Base-by-base conservation (phyloP, 352 stramenopile species). In the Thraustochytrium sp. region DNA sequence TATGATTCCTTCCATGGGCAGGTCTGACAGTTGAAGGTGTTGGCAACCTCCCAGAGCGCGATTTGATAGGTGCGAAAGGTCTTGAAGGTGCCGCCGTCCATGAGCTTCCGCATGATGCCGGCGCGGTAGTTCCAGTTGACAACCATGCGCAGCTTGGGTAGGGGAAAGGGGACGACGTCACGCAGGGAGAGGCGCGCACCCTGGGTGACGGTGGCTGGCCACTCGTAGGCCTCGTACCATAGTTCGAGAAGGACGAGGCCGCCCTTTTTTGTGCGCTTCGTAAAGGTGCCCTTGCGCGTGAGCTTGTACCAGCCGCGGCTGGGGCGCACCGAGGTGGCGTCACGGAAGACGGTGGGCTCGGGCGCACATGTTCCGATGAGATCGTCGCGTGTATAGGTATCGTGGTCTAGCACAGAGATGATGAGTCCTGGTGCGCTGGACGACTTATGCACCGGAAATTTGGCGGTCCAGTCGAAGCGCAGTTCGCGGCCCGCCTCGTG, bases 1-100 rank as follows among this genome's bases (percentile, higher is more conserved):
- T 80, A 80, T 5, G 18, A 13, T 1, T 21, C 11, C 8, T 64
- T 80, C 68, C 68, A 80, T 29, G 8, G 23, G 13, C 36, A 49
- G 8, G 31, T 31, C 5, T 26, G 34, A 21, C 26, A 23, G 3
- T 55, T 18, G 53, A 80, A 61, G 44, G 51, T 37, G 23, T 18
- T 13, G n/a, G 31, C 53, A 5, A 44, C 44, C 49, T 51, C 31
- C 68, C 31, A 63, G 21, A 48, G 37, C 18, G 23, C 44, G 5
- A 80, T 9, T 37, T 61, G 44, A 31, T 34, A 80, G n/a, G 68
- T 80, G n/a, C 42, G 34, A 26, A 80, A 80, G 46, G 68, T 48
- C 13, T 34, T 23, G 38, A 80, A 80, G 26, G 26, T 23, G 16
- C 46, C 46, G 21, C 51, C 46, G 51, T 80, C 68, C 18, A 80